These are phyloP conservation scores for Blastobotrys malaysiensis DNA, from an alignment of 1,139 yeast species.

Conservation along the genomic window DNA sequence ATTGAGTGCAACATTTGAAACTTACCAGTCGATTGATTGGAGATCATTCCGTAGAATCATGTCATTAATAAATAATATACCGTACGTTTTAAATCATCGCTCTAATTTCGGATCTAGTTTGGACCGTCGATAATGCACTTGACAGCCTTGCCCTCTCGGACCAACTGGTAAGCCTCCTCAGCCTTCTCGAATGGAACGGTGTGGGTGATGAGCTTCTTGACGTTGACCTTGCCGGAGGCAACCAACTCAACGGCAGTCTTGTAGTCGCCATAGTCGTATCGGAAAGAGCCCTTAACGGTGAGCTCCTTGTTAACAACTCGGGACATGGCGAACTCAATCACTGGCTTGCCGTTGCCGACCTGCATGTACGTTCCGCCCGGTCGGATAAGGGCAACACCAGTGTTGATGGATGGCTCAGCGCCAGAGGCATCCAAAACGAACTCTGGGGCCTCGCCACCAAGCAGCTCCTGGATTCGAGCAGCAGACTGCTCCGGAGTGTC, in stretches of 20 bases:
- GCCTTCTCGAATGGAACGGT: slow-evolving; percentile 70
- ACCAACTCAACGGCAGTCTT: slow-evolving; percentile 63
- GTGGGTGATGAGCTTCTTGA: slow-evolving; percentile 68
- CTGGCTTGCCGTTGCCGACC: slow-evolving; percentile 64
- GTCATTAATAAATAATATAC: background rate
- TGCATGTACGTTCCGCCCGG: slow-evolving; percentile 66
- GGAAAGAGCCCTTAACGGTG: slow-evolving; percentile 67
- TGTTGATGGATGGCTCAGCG: slow-evolving; percentile 56
- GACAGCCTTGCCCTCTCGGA: slow-evolving; percentile 48
- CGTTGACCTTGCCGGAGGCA: slow-evolving; percentile 55
- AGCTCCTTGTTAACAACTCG: slow-evolving; percentile 65
- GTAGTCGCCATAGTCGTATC: slow-evolving; percentile 80
- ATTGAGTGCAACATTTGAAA: too few relatives aligned
- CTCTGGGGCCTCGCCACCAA: slow-evolving; percentile 41
- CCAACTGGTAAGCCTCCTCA: slow-evolving; percentile 70
- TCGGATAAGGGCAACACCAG: slow-evolving; percentile 52
- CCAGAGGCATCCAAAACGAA: slow-evolving; percentile 69
- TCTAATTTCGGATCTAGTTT: slow-evolving; percentile 8
- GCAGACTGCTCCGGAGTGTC: slow-evolving; percentile 34
- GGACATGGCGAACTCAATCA: slow-evolving; percentile 67
- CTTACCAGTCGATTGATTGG: too few relatives aligned
- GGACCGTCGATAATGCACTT: slow-evolving; percentile 56
- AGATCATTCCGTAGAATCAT: background rate
- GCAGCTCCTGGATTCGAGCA: slow-evolving; percentile 35
- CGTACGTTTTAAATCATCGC: background rate